Evolutionary conservation across 331 rosid species (phyloP).

Genomic region (Quercus phellos): DNA sequence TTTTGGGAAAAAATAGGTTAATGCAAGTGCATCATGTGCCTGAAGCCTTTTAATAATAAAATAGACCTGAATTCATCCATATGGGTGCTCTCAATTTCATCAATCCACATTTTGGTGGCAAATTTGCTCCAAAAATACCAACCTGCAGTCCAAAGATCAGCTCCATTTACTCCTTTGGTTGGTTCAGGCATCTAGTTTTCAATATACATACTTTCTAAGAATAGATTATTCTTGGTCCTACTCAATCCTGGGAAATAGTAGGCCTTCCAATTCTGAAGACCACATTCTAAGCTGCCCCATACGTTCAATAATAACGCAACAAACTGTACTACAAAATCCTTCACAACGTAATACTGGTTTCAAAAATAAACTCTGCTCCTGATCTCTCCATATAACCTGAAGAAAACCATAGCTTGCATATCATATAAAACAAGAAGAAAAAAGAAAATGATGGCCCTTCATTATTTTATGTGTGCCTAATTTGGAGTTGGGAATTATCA

Average conservation of each 20-base stretch:
- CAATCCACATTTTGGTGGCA: not conserved
- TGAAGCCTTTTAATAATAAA: not conserved
- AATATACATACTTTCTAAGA: not conserved
- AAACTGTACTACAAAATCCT: not conserved
- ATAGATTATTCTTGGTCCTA: not conserved
- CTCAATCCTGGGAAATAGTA: not conserved
- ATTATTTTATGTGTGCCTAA: not conserved
- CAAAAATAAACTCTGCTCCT: not conserved
- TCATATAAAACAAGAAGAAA: not conserved
- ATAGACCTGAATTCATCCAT: not conserved
- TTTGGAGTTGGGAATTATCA: not conserved
- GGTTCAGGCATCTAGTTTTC: not conserved
- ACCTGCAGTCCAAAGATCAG: not conserved
- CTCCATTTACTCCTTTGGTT: not conserved
- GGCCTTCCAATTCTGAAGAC: not conserved
- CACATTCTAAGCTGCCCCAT: not conserved
- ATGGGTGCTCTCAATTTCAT: not conserved
- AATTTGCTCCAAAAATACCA: not conserved
- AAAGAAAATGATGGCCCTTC: not conserved
- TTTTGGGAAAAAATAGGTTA: not conserved
- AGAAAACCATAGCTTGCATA: not conserved
- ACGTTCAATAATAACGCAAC: not conserved
- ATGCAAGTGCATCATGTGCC: not conserved
- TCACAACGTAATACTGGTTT: not conserved
- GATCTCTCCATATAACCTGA: not conserved